Evolutionary conservation across 2,329 filamentous ascomycete genomes (phyloP).

Genomic region (Colletotrichum somersetense): DNA sequence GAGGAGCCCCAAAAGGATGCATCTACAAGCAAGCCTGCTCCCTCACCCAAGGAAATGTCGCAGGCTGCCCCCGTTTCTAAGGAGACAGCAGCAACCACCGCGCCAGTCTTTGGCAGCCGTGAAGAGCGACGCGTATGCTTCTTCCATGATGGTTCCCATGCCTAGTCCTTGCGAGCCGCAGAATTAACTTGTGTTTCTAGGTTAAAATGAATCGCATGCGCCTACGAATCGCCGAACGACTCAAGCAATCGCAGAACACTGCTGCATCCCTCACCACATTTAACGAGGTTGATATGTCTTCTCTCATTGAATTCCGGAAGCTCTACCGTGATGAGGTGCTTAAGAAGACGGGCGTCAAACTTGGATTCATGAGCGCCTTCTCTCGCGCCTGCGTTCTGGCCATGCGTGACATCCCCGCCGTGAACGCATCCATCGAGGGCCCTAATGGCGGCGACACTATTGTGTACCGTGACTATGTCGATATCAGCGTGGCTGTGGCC

Average conservation of each 20-base stretch:
- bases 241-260: conserved; percentile 99
- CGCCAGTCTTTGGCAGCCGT: conserved; percentile 73
- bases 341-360: conserved; percentile 96
- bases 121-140: conserved; percentile 86
- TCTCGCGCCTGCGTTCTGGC: conserved; percentile 89
- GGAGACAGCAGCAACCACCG: conserved; percentile 46
- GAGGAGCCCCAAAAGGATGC: conserved; percentile 55
- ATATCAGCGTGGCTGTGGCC: conserved; percentile 96
- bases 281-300: conserved; percentile 99
- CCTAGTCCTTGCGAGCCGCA: background rate
- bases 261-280: conserved; percentile 97
- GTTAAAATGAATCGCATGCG: conserved; percentile 99
- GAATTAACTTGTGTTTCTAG: conserved; percentile 56
- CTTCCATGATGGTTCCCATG: background rate
- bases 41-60: conserved; percentile 42
- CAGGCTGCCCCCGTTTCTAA: conserved; percentile 46
- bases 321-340: conserved; percentile 96
- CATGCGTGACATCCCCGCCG: conserved; percentile 93
- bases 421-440: conserved; percentile 97
- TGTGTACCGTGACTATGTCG: conserved; percentile 97
- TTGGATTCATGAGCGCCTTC: conserved; percentile 99
- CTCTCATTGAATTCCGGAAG: conserved; percentile 96
- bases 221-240: conserved; percentile 93
- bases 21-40: conserved; percentile 39
- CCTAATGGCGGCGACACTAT: conserved; percentile 96